phyloP scores from a whole-genome alignment of 805 yeast genomes.

The Ogataea paraovalis region DNA sequence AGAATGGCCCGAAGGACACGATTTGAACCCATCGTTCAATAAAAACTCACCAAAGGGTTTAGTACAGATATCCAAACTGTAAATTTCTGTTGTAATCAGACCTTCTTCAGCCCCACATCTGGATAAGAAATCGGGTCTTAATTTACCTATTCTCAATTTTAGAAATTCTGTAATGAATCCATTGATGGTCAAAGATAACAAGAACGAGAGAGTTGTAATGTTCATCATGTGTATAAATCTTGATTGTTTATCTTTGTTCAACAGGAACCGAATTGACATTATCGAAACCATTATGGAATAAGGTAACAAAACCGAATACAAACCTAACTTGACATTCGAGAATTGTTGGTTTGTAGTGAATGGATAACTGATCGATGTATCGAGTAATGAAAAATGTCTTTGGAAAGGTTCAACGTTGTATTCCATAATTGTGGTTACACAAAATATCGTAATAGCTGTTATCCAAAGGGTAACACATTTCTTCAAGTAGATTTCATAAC shows the following conservation, averaged over 20 bases:
- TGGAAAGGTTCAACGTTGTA: conserved; percentile 38
- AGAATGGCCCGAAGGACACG: conserved; percentile 80
- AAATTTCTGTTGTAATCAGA: conserved; percentile 33
- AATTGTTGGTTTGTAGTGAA: conserved; percentile 39
- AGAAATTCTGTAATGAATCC: conserved; percentile 64
- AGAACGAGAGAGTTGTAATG: conserved; percentile 35
- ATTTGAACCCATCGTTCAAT: conserved; percentile 63
- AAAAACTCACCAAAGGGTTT: conserved; percentile 30
- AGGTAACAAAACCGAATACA: conserved; percentile 38
- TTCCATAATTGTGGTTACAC: conserved; percentile 17
- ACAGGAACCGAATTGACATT: conserved; percentile 14
- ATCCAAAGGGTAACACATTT: neutral
- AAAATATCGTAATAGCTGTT: neutral
- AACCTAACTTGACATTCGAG: conserved; percentile 24
- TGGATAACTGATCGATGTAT: conserved; percentile 46
- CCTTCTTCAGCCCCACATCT: conserved; percentile 54
- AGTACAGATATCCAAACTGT: conserved; percentile 28
- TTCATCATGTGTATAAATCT: conserved; percentile 36
- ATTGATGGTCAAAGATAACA: conserved; percentile 38
- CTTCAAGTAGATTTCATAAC: neutral
- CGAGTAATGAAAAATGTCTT: conserved; percentile 40
- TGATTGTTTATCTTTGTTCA: conserved; percentile 9
- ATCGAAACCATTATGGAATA: conserved; percentile 21
- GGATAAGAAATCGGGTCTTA: conserved; percentile 84
- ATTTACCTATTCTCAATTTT: conserved; percentile 79